Base-by-base conservation (phyloP, 176 grass and related monocot genomes). In the Areca catechu region DNA sequence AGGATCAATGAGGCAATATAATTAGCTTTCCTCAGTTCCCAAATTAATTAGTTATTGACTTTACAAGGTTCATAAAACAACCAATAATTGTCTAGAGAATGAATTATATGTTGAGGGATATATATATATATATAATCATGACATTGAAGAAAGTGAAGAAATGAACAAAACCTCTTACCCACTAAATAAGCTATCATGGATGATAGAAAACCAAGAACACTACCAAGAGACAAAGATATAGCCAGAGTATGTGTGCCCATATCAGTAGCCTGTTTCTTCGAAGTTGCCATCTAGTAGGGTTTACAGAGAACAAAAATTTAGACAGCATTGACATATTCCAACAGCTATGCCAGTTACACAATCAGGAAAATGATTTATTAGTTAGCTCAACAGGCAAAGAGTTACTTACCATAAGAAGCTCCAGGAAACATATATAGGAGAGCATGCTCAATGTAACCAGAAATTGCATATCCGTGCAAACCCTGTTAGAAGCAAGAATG, bases 351-450 rank as follows among this genome's bases (percentile, higher is more conserved):
- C 34, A 43, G 10, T 14, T 43, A 43, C 7, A 43, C 58, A 22
- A 72, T 70, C 60, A 66, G 52, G 3, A 28, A 60, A 48, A 49
- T 48, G 24, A 69, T 72, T 24, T 43, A 43, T 43, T 3, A 43
- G 9, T 43, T 20, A 69, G 68, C 43, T 10, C 73, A 58, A 5
- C 0, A 78, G 27, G 21, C 23, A 29, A 22, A 48, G 3, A 43
- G 34, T 43, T 43, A 72, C 93, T 69, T 37, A 98, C 93, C 72
- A 98, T 71, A 83, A 98, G 88, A 78, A 92, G 88, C 78, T 92
- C 93, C 76, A 98, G 77, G 75, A 98, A 98, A 77, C 93, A 98
- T 63, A 98, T 92, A 86, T 98, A 98, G 0, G 88, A 88, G 17
- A 98, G 84, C 84, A 92, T 98, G 93, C 81, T 98, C 60, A 98